phyloP scores from a whole-genome alignment of 2,329 filamentous ascomycete species.

The Pseudocercospora vitis region DNA sequence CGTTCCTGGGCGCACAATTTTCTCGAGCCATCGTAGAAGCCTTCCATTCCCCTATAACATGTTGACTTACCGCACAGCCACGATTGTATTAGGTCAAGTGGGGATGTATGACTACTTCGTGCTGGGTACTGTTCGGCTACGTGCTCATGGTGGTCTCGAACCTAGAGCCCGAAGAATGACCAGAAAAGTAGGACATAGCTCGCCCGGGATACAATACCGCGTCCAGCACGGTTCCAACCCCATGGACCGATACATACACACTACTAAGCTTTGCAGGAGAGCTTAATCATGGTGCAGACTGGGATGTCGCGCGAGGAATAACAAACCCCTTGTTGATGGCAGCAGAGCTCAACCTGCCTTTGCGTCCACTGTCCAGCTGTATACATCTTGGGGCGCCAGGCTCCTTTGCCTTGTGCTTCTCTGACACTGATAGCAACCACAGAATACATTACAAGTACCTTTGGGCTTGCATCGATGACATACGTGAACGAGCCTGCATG shows the following conservation, averaged over 20 bases:
- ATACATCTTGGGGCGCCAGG: too few relatives aligned
- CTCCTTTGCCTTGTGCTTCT: too few relatives aligned
- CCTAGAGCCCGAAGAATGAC: neutral
- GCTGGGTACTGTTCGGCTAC: neutral
- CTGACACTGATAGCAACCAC: too few relatives aligned
- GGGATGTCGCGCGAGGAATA: neutral
- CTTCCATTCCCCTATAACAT: neutral
- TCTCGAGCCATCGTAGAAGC: neutral
- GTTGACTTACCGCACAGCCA: neutral
- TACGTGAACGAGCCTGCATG: slow-evolving; percentile 7
- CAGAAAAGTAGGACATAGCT: slow-evolving; percentile 3
- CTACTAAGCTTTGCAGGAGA: neutral
- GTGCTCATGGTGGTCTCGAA: neutral
- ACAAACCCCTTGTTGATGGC: neutral
- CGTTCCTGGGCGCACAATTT: neutral
- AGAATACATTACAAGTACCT: too few relatives aligned
- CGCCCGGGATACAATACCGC: slow-evolving; percentile 5
- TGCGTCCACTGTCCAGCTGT: too few relatives aligned
- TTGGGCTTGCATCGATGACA: neutral
- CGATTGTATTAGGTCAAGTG: neutral
- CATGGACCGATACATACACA: neutral
- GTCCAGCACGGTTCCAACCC: slow-evolving; percentile 3
- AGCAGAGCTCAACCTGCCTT: too few relatives aligned
- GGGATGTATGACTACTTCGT: neutral
- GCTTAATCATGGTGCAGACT: neutral